These are phyloP conservation scores for Lunularia cruciata DNA, from an alignment of 225 moss, liverwort and hornwort genomes.

Conservation along the genomic window DNA sequence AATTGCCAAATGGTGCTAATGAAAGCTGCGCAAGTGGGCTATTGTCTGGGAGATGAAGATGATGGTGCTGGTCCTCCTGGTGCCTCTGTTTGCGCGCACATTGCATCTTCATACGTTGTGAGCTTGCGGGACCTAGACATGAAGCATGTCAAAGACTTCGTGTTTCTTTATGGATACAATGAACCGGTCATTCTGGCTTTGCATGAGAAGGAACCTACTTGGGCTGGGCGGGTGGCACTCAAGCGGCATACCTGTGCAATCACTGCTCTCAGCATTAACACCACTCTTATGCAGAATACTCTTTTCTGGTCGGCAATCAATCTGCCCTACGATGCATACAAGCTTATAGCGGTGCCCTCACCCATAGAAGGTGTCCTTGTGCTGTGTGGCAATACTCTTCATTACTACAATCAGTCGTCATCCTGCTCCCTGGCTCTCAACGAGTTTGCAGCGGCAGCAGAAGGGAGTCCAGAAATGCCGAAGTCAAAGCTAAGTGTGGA, in stretches of 20 bases:
- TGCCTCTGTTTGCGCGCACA: constrained; percentile 74
- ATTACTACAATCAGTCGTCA: constrained; percentile 95
- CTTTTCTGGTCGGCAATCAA: constrained; percentile 91
- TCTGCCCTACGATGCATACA: constrained; percentile 95
- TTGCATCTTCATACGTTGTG: constrained; percentile 91
- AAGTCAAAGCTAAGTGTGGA: constrained; percentile 92
- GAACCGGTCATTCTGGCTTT: constrained; percentile 93
- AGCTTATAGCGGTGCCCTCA: constrained; percentile 95
- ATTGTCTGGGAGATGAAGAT: constrained; percentile 92
- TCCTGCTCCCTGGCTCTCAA: constrained; percentile 86
- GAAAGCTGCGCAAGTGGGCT: constrained; percentile 94
- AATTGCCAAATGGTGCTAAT: constrained; percentile 85
- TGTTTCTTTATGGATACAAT: constrained; percentile 94
- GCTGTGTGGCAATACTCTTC: constrained; percentile 83
- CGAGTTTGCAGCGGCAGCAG: constrained; percentile 81
- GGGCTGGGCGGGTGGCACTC: constrained; percentile 91
- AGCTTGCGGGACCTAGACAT: constrained; percentile 87
- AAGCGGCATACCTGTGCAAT: constrained; percentile 87
- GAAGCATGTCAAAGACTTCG: constrained; percentile 93
- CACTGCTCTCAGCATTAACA: constrained; percentile 94
- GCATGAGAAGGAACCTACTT: constrained; percentile 90
- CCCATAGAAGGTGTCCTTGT: constrained; percentile 97
- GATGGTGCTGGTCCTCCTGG: constrained; percentile 56
- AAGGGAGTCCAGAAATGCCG: constrained; percentile 79
- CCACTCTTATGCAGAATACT: constrained; percentile 94